Conservation (phyloP, 2,329 filamentous ascomycete species). For the Akanthomyces lecanii region DNA sequence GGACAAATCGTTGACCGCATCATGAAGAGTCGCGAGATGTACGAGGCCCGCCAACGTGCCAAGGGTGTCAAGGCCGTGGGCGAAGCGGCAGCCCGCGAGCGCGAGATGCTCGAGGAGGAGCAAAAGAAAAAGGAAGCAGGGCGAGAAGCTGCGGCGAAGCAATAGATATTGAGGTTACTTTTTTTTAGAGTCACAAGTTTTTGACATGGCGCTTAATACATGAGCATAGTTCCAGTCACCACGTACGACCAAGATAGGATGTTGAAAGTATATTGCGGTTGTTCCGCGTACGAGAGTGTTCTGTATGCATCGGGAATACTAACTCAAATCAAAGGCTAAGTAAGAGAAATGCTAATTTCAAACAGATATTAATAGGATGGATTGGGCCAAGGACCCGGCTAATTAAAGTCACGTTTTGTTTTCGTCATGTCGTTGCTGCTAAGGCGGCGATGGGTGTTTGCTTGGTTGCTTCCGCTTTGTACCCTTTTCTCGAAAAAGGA, state of each 20-base stretch:
- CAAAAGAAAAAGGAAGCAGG: constrained; percentile 46
- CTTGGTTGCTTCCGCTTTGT: background rate
- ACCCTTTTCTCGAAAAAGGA: background rate
- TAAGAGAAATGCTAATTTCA: background rate
- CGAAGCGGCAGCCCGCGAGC: constrained; percentile 61
- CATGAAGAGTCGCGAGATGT: constrained; percentile 77
- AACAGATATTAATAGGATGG: background rate
- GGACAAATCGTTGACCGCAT: constrained; percentile 89
- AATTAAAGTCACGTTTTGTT: background rate
- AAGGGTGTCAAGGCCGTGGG: constrained; percentile 83
- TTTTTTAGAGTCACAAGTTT: background rate
- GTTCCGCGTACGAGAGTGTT: background rate
- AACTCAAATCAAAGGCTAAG: constrained; percentile 4
- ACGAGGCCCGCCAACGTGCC: constrained; percentile 84
- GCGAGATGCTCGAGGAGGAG: constrained; percentile 60
- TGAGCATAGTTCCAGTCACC: background rate
- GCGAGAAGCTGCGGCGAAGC: constrained; percentile 20
- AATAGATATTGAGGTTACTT: background rate
- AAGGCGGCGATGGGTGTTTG: background rate
- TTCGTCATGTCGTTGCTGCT: background rate
- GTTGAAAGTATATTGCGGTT: background rate
- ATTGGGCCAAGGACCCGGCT: constrained; percentile 12
- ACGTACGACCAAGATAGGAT: background rate
- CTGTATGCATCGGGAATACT: background rate
- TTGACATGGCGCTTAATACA: background rate